Conservation (phyloP, 129 eudicot species). For the Artemisia argyi region DNA sequence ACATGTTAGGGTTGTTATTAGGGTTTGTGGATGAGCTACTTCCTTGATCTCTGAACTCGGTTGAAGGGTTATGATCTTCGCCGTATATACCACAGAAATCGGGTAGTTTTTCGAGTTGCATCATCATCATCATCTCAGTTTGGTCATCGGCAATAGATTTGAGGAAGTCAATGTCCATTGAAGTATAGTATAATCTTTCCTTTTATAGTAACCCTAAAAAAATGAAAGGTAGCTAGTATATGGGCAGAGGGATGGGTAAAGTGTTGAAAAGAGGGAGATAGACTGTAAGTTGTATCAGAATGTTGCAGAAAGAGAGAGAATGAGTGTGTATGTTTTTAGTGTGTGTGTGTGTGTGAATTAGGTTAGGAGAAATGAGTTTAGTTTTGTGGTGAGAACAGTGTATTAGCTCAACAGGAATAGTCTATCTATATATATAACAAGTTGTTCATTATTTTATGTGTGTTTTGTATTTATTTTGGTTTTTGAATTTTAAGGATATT, state of each 20-base stretch:
- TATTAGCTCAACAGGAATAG: conserved; percentile 47
- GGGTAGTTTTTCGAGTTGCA: conserved; percentile 77
- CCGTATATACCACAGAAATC: conserved; percentile 43
- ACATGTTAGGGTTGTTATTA: neutral
- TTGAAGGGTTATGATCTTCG: conserved; percentile 27
- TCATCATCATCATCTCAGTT: conserved; percentile 80
- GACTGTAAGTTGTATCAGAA: conserved; percentile 80
- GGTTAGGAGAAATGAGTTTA: neutral
- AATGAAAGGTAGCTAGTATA: conserved; percentile 20
- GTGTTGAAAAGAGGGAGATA: conserved; percentile 40
- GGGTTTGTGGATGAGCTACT: neutral
- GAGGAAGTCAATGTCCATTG: conserved; percentile 79
- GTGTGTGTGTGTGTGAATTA: neutral
- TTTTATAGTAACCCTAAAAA: conserved; percentile 48
- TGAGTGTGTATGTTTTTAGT: conserved; percentile 6
- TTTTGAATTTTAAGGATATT: conserved; percentile 13
- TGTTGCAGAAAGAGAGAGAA: conserved; percentile 33
- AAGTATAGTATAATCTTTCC: neutral
- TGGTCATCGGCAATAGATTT: conserved; percentile 71
- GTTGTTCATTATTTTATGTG: conserved; percentile 38
- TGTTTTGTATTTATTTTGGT: neutral
- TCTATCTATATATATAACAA: conserved; percentile 55
- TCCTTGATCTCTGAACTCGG: conserved; percentile 38
- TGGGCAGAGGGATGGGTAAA: conserved; percentile 61
- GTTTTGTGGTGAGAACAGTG: conserved; percentile 53